A percentile compares a stretch with the other conserved stretches of the same genome.
Evolutionary conservation across 1,284 basidiomycete species (phyloP).

Genomic region (Puccinia hordei): DNA sequence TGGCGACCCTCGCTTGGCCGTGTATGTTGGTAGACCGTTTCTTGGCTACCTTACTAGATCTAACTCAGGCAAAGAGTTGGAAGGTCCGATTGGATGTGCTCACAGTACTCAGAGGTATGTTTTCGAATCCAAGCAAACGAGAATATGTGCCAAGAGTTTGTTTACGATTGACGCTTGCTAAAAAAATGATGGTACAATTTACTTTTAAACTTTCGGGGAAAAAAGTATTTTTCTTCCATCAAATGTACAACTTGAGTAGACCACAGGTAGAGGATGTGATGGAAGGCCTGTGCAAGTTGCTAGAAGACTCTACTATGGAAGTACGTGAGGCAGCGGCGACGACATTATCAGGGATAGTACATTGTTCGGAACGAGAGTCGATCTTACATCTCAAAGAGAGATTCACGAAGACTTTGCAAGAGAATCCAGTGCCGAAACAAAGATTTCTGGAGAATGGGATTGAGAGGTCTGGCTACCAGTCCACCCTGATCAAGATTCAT

Average conservation of each 20-base stretch:
- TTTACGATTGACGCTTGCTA: slow-evolving; percentile 51
- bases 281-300: slow-evolving; percentile 70
- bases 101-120: slow-evolving; percentile 70
- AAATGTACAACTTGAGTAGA: slow-evolving; percentile 63
- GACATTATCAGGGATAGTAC: slow-evolving; percentile 82
- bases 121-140: slow-evolving; percentile 64
- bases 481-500: slow-evolving; percentile 75
- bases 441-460: slow-evolving; percentile 63
- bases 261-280: slow-evolving; percentile 53
- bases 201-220: slow-evolving; percentile 71
- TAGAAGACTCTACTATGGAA: slow-evolving; percentile 87
- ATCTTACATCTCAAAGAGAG: slow-evolving; percentile 84
- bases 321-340: slow-evolving; percentile 91
- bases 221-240: slow-evolving; percentile 85
- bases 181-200: slow-evolving; percentile 61
- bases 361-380: slow-evolving; percentile 86
- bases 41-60: slow-evolving; percentile 60
- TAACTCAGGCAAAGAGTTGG: slow-evolving; percentile 62
- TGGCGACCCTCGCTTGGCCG: slow-evolving; percentile 62
- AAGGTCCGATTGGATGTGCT: slow-evolving; percentile 63
- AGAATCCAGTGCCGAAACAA: slow-evolving; percentile 70
- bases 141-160: slow-evolving; percentile 11
- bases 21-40: slow-evolving; percentile 61
- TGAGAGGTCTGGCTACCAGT: slow-evolving; percentile 70
- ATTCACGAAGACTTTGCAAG: slow-evolving; percentile 70